phyloP scores from a whole-genome alignment of 1,284 basidiomycete species.

The Ceratobasidium sp. region DNA sequence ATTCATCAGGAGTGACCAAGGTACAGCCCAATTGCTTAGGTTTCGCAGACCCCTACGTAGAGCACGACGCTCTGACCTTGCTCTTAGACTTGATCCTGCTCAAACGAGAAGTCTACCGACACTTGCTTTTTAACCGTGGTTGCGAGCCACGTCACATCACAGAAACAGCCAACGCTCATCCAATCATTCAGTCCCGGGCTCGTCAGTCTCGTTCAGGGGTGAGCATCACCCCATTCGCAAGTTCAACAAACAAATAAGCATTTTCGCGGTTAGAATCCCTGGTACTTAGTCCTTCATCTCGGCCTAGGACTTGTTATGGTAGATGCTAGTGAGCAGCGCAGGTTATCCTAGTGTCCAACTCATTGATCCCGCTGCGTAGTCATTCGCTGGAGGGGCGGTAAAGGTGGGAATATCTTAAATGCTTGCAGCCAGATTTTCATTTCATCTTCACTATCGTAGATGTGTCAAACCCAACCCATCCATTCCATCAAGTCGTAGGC shows the following conservation, averaged over 20 bases:
- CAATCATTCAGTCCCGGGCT: neutral
- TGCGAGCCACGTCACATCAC: slow-evolving; percentile 46
- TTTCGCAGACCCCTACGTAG: slow-evolving; percentile 89
- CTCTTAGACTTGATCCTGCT: slow-evolving; percentile 85
- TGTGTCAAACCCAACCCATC: slow-evolving; percentile 5
- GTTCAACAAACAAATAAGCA: neutral
- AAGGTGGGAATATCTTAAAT: neutral
- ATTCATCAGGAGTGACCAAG: slow-evolving; percentile 37
- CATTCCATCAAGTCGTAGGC: slow-evolving; percentile 63
- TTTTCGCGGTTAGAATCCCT: neutral
- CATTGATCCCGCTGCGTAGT: neutral
- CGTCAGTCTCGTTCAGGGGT: neutral
- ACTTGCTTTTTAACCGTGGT: slow-evolving; percentile 88
- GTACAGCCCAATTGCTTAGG: slow-evolving; percentile 65
- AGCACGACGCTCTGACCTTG: slow-evolving; percentile 80
- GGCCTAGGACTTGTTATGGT: neutral
- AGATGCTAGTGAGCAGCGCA: slow-evolving; percentile 7
- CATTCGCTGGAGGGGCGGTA: slow-evolving; percentile 4
- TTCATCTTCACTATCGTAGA: neutral
- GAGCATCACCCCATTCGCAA: neutral
- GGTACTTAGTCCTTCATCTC: slow-evolving; percentile 15
- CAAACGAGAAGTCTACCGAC: slow-evolving; percentile 85
- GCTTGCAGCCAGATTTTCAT: neutral
- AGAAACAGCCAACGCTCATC: neutral
- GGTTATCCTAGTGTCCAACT: neutral